Evolutionary conservation across 1,284 basidiomycete species (phyloP).

Genomic region (Naganishia liquefaciens): DNA sequence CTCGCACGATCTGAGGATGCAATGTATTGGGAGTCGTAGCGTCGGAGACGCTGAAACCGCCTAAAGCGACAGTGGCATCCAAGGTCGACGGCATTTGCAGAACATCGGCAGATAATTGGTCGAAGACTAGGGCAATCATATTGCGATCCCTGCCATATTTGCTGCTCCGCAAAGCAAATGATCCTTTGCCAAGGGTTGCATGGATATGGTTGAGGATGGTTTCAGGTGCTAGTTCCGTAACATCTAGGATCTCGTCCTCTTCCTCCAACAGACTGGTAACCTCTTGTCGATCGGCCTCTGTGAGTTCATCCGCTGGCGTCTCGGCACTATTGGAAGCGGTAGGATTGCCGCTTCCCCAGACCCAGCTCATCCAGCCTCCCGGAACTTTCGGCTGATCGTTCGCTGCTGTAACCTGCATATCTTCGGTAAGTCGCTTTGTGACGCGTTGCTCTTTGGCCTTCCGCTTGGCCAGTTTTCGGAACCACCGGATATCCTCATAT

Average conservation of each 20-base stretch:
- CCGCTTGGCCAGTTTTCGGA: constrained; percentile 91
- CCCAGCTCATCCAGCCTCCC: constrained; percentile 74
- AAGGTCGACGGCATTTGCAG: constrained; percentile 84
- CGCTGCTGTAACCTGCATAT: constrained; percentile 60
- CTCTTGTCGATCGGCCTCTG: constrained; percentile 88
- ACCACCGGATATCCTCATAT: constrained; percentile 97
- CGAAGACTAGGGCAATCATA: constrained; percentile 85
- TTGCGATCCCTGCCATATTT: constrained; percentile 67
- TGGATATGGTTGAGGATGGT: constrained; percentile 65
- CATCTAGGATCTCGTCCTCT: constrained; percentile 72
- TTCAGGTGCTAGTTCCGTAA: constrained; percentile 15
- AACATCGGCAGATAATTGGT: constrained; percentile 81
- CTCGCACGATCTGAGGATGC: constrained; percentile 90
- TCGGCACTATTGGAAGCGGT: constrained; percentile 40
- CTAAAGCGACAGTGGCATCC: constrained; percentile 79
- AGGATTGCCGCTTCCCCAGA: constrained; percentile 68
- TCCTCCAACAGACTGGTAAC: constrained; percentile 94
- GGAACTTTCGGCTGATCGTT: constrained; percentile 31
- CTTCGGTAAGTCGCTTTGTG: constrained; percentile 67
- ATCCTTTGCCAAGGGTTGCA: constrained; percentile 80
- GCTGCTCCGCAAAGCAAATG: constrained; percentile 73
- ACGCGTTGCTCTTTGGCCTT: constrained; percentile 82
- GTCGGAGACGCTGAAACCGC: constrained; percentile 87
- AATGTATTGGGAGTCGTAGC: constrained; percentile 79
- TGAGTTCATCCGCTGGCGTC: constrained; percentile 59